Evolutionary conservation across 2,329 filamentous ascomycete species (phyloP).

Genomic region (Aureobasidium sp.): DNA sequence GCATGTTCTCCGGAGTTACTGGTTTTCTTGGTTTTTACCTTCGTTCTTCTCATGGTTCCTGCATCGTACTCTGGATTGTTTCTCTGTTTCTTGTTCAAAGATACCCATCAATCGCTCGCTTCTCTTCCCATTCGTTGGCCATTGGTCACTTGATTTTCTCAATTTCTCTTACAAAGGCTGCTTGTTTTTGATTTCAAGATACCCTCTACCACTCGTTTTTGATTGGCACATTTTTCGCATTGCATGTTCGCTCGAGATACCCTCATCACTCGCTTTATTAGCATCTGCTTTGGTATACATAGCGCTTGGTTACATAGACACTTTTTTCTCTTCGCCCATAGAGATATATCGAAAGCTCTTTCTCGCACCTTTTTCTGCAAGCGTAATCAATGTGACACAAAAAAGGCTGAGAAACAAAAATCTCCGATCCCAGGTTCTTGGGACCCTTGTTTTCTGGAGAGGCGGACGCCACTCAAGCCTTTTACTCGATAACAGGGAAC

Average conservation of each 20-base stretch:
- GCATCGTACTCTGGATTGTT: background rate
- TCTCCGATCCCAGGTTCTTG: background rate
- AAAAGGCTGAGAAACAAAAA: background rate
- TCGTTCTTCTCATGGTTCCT: background rate
- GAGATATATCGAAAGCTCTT: background rate
- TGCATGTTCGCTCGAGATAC: background rate
- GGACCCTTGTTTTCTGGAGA: background rate
- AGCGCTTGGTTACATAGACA: background rate
- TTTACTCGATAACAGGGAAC: background rate
- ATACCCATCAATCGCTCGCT: slow-evolving; percentile 4
- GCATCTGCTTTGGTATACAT: background rate
- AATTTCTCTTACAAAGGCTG: background rate
- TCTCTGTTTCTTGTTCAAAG: background rate
- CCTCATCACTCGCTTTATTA: background rate
- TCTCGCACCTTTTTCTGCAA: background rate
- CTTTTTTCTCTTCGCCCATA: background rate
- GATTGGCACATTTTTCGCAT: background rate
- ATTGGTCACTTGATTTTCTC: background rate
- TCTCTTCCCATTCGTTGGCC: background rate
- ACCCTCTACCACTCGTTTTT: background rate
- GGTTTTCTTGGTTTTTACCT: background rate
- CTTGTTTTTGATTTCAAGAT: background rate
- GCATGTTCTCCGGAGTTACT: background rate
- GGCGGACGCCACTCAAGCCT: background rate
- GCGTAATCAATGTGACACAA: background rate